These are phyloP conservation scores for Kernera saxatilis DNA, from an alignment of 345 rosid genomes.

Conservation along the genomic window DNA sequence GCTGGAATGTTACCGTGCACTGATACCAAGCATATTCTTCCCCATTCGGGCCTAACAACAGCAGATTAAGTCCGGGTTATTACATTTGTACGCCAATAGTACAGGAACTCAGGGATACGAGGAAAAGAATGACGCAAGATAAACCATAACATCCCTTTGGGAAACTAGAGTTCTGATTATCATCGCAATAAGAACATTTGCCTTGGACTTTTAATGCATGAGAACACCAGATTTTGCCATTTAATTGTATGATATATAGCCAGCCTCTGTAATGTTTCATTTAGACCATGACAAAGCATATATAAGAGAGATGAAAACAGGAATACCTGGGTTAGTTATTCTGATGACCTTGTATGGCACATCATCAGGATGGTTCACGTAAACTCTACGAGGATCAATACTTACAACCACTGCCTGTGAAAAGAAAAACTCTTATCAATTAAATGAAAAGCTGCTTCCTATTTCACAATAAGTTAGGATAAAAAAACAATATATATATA, in stretches of 20 bases:
- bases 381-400: conserved; percentile 91
- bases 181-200: background rate
- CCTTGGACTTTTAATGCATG: background rate
- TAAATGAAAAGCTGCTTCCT: background rate
- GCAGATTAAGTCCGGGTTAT: background rate
- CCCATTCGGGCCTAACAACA: conserved; percentile 70
- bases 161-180: background rate
- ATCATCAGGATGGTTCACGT: conserved; percentile 61
- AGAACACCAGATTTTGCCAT: background rate
- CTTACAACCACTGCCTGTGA: conserved; percentile 97
- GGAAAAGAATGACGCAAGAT: background rate
- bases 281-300: background rate
- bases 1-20: conserved; percentile 67
- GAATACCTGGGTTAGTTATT: conserved; percentile 66
- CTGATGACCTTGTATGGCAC: conserved; percentile 61
- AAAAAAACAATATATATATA: background rate
- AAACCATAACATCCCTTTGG: background rate
- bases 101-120: background rate
- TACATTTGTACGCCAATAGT: background rate
- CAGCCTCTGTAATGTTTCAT: background rate
- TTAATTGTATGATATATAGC: background rate
- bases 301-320: conserved; percentile 1
- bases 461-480: background rate
- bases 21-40: conserved; percentile 98
- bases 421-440: conserved; percentile 5